Evolutionary conservation across 2,329 filamentous ascomycete species (phyloP), one percentile per base, ranked within the genome.

Genomic region (Talaromyces sp.): DNA sequence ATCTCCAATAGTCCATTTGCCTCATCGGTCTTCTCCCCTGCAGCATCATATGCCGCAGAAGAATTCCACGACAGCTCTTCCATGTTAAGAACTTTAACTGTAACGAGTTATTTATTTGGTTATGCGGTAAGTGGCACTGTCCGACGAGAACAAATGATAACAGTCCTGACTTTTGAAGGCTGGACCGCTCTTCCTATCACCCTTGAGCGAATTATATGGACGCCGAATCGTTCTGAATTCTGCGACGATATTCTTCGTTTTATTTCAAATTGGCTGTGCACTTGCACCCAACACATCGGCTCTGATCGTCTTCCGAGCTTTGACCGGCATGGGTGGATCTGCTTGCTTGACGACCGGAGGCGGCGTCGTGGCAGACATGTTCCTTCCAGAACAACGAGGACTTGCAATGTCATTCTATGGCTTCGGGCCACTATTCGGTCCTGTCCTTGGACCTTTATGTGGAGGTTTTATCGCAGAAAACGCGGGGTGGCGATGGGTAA

Each of bases 201-300:
- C 86, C 0, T 64, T 89, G 8, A 78, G 82, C n/a, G 86, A 89
- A 63, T 70, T 88, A 17, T 86, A 82, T 50, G 86, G 83, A 4
- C 76, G 83, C 5, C 77, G 86, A 55, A 70, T 80, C 35, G 76
- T 87, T n/a, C 86, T 87, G 66, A 78, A 82, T 60, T 69, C 77
- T 51, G 85, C 82, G 3, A 86, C 85, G 61, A 68, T 78, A 44
- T 75, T 76, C 8, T 78, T 87, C 56, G 79, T 80, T 1, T 77
- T 78, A 1, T 88, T 87, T 68, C 85, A 83, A 57, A 83, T 82
- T 13, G 84, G 77, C 9, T 79, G 78, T 20, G 82, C 83, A 1
- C 82, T 80, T 8, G 75, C 81, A 0, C 73, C 80, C 19, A 84
- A 80, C 57, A 83, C 87, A 51, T 73, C 73, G 17, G 79, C 80